These are phyloP conservation scores for Ceratobasidium sp. DNA, from an alignment of 1,284 basidiomycete genomes.

Conservation along the genomic window DNA sequence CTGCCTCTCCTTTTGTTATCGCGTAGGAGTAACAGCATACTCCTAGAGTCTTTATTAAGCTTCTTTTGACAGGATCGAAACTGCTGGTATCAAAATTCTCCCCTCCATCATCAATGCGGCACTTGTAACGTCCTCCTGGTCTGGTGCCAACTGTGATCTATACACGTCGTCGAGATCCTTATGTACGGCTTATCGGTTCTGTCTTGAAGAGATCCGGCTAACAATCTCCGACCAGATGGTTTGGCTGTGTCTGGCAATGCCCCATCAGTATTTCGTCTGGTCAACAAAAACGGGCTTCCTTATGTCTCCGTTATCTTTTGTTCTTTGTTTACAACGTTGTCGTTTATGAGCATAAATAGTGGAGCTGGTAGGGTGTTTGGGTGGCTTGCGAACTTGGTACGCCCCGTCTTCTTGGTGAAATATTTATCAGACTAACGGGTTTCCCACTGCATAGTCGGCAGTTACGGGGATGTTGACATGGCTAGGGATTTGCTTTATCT, in stretches of 20 bases:
- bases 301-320: constrained; percentile 77
- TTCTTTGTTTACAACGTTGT: constrained; percentile 77
- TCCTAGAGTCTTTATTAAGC: too few species aligned
- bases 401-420: neutral
- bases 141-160: constrained; percentile 85
- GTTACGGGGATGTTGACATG: constrained; percentile 47
- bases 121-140: constrained; percentile 88
- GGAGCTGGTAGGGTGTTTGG: constrained; percentile 78
- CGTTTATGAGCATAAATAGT: constrained; percentile 75
- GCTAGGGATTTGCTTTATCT: constrained; percentile 44
- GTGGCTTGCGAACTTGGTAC: constrained; percentile 80
- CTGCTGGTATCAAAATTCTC: constrained; percentile 79
- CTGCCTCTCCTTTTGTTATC: constrained; percentile 88
- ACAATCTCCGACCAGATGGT: constrained; percentile 62
- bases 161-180: constrained; percentile 86
- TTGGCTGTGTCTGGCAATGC: constrained; percentile 83
- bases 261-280: constrained; percentile 78
- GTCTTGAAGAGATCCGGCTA: too few species aligned
- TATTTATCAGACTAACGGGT: too few species aligned
- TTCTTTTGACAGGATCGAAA: constrained; percentile 55
- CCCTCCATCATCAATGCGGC: constrained; percentile 88
- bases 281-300: constrained; percentile 81
- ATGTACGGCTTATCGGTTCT: constrained; percentile 54
- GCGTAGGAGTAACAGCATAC: constrained; percentile 57
- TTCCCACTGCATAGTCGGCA: neutral